A percentile compares a stretch with the other conserved stretches of the same genome.
These are phyloP conservation scores for Xylaria grammica DNA, from an alignment of 495 filamentous ascomycete species.

Conservation along the genomic window DNA sequence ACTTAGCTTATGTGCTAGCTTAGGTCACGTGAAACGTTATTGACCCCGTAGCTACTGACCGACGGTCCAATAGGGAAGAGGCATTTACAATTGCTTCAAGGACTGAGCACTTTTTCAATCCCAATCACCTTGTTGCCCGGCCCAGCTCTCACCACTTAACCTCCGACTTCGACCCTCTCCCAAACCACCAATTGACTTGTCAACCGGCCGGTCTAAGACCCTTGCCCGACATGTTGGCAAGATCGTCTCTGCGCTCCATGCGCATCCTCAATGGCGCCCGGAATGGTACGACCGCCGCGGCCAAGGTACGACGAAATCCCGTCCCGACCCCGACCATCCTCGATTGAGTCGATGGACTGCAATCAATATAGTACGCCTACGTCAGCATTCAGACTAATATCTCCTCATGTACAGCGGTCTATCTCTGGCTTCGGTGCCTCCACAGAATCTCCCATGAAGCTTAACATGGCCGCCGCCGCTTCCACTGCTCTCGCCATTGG, in stretches of 20 bases:
- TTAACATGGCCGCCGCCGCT: constrained; percentile 81
- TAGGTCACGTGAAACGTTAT: constrained; percentile 8
- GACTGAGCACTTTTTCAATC: constrained; percentile 43
- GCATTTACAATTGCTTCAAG: constrained; percentile 44
- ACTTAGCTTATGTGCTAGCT: neutral
- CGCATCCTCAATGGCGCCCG: constrained; percentile 75
- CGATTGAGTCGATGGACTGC: too few species aligned
- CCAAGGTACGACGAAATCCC: constrained; percentile 59
- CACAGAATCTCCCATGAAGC: constrained; percentile 63
- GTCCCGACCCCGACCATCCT: constrained; percentile 22
- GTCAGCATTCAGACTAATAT: constrained; percentile 33
- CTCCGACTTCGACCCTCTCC: constrained; percentile 38
- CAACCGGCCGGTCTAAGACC: constrained; percentile 37
- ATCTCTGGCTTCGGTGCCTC: constrained; percentile 61
- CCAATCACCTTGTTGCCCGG: constrained; percentile 26
- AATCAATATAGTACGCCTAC: constrained; percentile 16
- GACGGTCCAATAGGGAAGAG: constrained; percentile 32
- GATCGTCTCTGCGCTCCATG: constrained; percentile 79
- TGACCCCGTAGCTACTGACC: constrained; percentile 10
- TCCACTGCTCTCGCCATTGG: constrained; percentile 85
- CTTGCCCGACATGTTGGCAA: constrained; percentile 78
- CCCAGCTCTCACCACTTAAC: constrained; percentile 29
- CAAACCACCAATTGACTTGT: constrained; percentile 40
- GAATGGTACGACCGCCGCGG: constrained; percentile 62
- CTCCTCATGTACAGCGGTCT: constrained; percentile 58